Base-by-base conservation (phyloP, 2,329 filamentous ascomycete species). In the Cladophialophora carrionii region DNA sequence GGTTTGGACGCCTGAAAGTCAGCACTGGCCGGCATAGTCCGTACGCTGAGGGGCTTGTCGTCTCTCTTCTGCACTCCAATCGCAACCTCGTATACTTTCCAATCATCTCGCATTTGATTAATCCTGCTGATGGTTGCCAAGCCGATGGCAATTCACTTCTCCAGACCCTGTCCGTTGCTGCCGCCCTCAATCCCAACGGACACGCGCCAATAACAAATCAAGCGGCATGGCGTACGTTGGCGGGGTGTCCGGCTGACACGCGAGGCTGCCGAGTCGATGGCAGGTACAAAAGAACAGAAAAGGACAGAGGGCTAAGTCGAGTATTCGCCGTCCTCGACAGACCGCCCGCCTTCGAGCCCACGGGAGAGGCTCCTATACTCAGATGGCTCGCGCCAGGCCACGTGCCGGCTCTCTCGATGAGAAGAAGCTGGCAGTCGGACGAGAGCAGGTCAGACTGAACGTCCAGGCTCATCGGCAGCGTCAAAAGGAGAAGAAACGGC, bases 401-500 rank as follows among this genome's bases (percentile, higher is more conserved):
- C 6, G 10, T 7, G 12, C 10, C 24, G 6, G 17, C 29, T 22
- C 12, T 14, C 32, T 8, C 12, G 57, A 53, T 12, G 57, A 52
- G 7, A 31, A 53, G 17, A 60, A 29, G 14, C 14, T 60, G 22
- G 57, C 48, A 20, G 34, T 60, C 20, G 31, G 57, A 37, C 46
- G 57, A 10, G 57, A 60, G 48, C 41, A 53, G 20, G 57, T 53
- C 57, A 60, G 57, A n/a, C n/a, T 60, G 12, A 60, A 60, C 17
- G 57, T 60, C 22, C 57, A 60, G 32, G 57, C 57, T 10, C 57
- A 60, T 51, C 48, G 48, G 17, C 43, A 53, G 32, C 57, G 57
- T 24, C 57, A 60, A 20, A 60, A 37, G 46, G 32, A 48, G 46
- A 60, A 60, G 57, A 60, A 60, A 43, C 31, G 20, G 46, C 57